phyloP scores from a whole-genome alignment of 2,329 filamentous ascomycete genomes.

The Penicillium sp. region DNA sequence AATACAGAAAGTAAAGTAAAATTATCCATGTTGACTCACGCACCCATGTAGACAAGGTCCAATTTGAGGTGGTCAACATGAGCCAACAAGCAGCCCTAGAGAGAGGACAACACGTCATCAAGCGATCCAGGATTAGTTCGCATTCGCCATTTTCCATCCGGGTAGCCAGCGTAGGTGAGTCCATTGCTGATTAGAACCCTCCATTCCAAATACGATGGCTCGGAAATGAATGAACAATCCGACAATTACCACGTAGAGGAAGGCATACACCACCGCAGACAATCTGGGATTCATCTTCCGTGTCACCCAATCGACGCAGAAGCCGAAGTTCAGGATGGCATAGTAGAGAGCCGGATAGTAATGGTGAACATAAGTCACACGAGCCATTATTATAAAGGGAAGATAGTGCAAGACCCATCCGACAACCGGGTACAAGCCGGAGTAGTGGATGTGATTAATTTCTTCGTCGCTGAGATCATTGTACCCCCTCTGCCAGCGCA shows the following conservation, averaged over 20 bases:
- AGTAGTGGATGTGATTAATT: conserved; percentile 92
- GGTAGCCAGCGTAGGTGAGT: conserved; percentile 91
- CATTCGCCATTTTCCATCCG: conserved; percentile 79
- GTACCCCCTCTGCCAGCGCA: conserved; percentile 96
- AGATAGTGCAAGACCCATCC: conserved; percentile 97
- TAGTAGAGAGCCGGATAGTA: conserved; percentile 99
- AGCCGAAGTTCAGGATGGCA: conserved; percentile 84
- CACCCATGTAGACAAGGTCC: not conserved
- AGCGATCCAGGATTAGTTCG: conserved; percentile 51
- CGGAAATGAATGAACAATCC: conserved; percentile 87
- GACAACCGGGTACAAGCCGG: conserved; percentile 83
- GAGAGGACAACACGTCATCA: not conserved
- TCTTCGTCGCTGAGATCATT: conserved; percentile 74
- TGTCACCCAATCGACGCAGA: conserved; percentile 81
- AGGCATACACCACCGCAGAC: conserved; percentile 67
- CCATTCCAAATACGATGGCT: conserved; percentile 95
- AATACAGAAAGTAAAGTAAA: not conserved
- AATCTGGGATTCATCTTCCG: conserved; percentile 62
- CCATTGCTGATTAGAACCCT: conserved; percentile 78
- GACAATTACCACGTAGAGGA: conserved; percentile 71
- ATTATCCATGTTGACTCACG: conserved; percentile 1
- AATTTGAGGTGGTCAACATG: not conserved
- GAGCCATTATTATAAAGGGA: conserved; percentile 94
- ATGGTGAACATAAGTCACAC: conserved; percentile 98
- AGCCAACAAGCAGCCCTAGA: not conserved